Percentiles rank a stretch among this genome's conserved stretches.
phyloP scores from a whole-genome alignment of 2,329 filamentous ascomycete genomes.

The Aaosphaeria pasadenensis region DNA sequence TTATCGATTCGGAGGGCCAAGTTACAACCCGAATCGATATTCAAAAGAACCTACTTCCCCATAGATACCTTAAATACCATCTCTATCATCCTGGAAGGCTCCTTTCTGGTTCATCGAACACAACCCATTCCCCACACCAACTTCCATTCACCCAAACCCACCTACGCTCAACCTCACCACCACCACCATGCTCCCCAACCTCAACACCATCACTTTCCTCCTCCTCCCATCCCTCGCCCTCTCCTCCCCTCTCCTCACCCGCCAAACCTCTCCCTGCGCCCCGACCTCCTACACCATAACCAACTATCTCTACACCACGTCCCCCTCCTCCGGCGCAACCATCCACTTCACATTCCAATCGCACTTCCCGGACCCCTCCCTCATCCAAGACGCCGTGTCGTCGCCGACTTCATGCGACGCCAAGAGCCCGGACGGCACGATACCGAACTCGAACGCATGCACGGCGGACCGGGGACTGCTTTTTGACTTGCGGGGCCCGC shows the following conservation, averaged over 20 bases:
- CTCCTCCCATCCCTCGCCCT: slow-evolving; percentile 18
- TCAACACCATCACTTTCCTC: slow-evolving; percentile 6
- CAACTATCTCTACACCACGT: slow-evolving; percentile 14
- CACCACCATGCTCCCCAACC: background rate
- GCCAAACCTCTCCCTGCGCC: slow-evolving; percentile 13
- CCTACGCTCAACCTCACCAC: slow-evolving; percentile 6
- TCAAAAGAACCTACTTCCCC: no score
- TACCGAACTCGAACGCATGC: slow-evolving; percentile 23
- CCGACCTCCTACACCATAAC: slow-evolving; percentile 24
- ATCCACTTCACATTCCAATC: slow-evolving; percentile 25
- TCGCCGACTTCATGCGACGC: slow-evolving; percentile 16
- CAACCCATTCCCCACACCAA: no score
- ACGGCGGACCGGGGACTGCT: slow-evolving; percentile 14
- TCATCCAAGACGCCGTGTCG: slow-evolving; percentile 15
- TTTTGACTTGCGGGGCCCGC: slow-evolving; percentile 17
- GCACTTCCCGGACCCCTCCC: slow-evolving; percentile 11
- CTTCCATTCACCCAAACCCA: background rate
- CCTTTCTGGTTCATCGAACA: no score
- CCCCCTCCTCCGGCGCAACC: slow-evolving; percentile 3
- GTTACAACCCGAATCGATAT: no score
- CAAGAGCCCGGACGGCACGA: slow-evolving; percentile 4
- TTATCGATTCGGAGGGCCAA: no score
- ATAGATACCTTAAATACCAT: no score
- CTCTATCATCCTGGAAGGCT: no score
- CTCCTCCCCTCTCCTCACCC: slow-evolving; percentile 9